Evolutionary conservation across 169 alveolate species (phyloP).

Genomic region (Cryptosporidium sp.): DNA sequence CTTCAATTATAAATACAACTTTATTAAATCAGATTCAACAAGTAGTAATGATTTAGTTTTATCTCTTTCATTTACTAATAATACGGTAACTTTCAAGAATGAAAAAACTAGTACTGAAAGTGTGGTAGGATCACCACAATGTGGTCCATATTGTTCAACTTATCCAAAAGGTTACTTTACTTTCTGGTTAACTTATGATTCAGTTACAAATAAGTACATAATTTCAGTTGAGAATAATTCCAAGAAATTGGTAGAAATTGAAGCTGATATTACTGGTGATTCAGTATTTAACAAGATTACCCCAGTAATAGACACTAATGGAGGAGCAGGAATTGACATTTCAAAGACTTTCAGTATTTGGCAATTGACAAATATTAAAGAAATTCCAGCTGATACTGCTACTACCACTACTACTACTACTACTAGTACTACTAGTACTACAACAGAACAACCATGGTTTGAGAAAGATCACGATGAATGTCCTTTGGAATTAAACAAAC

Average conservation of each 20-base stretch:
- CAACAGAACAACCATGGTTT: conserved; percentile 2
- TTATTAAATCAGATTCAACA: conserved; percentile 3
- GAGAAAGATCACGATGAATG: not conserved
- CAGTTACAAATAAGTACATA: not conserved
- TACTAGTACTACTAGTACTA: conserved; percentile 8
- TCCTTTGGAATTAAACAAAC: not conserved
- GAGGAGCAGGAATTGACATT: not conserved
- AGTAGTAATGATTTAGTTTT: not conserved
- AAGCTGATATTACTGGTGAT: not conserved
- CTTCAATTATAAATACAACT: conserved; percentile 31
- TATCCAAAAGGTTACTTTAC: conserved; percentile 58
- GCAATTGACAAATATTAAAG: not conserved
- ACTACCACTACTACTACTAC: conserved; percentile 2
- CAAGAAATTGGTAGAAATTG: conserved; percentile 37
- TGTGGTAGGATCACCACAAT: conserved; percentile 32
- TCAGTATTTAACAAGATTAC: conserved; percentile 12
- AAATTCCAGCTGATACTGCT: not conserved
- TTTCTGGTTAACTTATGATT: conserved; percentile 49
- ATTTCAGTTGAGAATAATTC: conserved; percentile 40
- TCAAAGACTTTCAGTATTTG: conserved; percentile 24
- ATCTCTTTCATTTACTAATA: conserved; percentile 20
- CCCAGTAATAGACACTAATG: not conserved
- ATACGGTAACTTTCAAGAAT: conserved; percentile 19
- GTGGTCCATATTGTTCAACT: conserved; percentile 65
- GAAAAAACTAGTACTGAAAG: conserved; percentile 14